Evolutionary conservation across 371 early-diverging fungal genomes (phyloP).

Genomic region (Mucor piriformis): DNA sequence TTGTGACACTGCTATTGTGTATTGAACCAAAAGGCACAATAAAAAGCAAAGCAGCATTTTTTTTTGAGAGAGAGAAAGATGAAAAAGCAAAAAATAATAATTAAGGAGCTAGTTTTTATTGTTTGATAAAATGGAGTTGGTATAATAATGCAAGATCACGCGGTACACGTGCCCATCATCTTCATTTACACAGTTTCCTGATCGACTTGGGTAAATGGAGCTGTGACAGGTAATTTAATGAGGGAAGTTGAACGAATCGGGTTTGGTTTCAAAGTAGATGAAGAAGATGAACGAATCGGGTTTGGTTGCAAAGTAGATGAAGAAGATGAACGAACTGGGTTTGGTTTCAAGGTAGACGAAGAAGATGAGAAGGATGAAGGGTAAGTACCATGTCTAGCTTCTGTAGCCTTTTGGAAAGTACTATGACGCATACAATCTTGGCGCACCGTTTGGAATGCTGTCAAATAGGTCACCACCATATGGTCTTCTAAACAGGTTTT

Average conservation of each 20-base stretch:
- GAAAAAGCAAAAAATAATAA: not conserved
- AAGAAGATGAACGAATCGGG: conserved; percentile 11
- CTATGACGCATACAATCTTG: conserved; percentile 45
- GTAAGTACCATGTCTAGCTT: not conserved
- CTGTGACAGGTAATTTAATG: conserved; percentile 3
- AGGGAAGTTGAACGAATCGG: conserved; percentile 2
- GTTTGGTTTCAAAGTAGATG: conserved; percentile 4
- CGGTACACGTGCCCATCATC: not conserved
- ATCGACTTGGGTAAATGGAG: not conserved
- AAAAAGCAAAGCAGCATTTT: not conserved
- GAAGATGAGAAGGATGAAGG: conserved; percentile 18
- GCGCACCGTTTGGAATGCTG: conserved; percentile 44
- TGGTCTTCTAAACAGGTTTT: conserved; percentile 55
- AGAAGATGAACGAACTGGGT: conserved; percentile 2
- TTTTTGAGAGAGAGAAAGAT: not conserved
- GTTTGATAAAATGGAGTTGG: not conserved
- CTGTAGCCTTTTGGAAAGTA: not conserved
- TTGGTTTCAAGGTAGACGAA: conserved; percentile 12
- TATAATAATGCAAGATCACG: not conserved
- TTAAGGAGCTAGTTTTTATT: not conserved
- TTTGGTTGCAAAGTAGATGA: not conserved
- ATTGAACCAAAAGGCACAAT: not conserved
- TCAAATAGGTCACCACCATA: conserved; percentile 53
- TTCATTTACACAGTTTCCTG: not conserved
- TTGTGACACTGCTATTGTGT: not conserved